A percentile compares a stretch with the other conserved stretches of the same genome.
Conservation (phyloP, 306 rosid species). For the Dalbergia cultrata region DNA sequence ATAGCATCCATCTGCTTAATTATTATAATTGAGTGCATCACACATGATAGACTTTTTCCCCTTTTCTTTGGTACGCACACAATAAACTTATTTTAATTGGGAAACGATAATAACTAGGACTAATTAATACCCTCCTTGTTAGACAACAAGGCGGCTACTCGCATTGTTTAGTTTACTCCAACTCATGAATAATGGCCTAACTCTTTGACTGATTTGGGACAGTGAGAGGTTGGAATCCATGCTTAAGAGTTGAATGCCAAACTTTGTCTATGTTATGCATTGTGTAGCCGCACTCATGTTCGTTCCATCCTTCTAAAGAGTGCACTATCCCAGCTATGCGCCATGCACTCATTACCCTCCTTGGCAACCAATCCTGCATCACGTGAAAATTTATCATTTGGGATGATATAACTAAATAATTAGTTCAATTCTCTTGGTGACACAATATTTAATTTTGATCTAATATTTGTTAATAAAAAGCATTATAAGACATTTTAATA, state of each 20-base stretch:
- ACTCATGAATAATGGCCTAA: constrained; percentile 16
- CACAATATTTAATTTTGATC: too few species aligned
- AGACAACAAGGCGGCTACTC: background rate
- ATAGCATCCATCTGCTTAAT: constrained; percentile 1
- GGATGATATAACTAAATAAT: too few species aligned
- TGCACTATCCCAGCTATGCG: constrained; percentile 77
- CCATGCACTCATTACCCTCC: constrained; percentile 91
- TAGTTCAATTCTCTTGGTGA: too few species aligned
- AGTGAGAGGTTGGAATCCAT: constrained; percentile 71
- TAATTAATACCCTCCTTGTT: background rate
- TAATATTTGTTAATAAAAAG: too few species aligned
- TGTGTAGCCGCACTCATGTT: constrained; percentile 66
- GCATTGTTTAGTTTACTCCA: background rate
- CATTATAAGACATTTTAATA: too few species aligned
- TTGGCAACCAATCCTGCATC: constrained; percentile 71
- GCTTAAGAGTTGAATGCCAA: constrained; percentile 74
- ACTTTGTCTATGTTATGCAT: constrained; percentile 60
- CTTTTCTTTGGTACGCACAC: background rate
- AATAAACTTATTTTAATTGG: constrained; percentile 13
- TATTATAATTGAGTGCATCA: background rate
- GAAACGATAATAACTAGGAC: background rate
- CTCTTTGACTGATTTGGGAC: background rate
- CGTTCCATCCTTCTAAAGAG: constrained; percentile 72
- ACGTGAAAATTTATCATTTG: background rate
- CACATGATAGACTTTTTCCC: background rate